phyloP scores from a whole-genome alignment of 108 stramenopile genomes.

The Pseudonitzschia pungens region DNA sequence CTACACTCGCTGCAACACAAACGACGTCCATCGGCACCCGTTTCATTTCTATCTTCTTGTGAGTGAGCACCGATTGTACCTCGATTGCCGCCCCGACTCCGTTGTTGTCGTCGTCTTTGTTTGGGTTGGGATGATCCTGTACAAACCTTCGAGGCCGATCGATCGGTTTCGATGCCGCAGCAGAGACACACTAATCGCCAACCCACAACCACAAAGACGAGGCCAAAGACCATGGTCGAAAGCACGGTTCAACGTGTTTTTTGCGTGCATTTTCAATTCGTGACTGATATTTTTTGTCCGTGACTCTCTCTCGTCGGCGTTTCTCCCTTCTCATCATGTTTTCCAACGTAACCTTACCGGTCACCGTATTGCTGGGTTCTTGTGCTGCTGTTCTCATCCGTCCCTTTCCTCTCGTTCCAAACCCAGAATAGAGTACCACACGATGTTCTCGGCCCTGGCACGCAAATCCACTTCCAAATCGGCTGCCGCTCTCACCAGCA shows the following conservation, averaged over 20 bases:
- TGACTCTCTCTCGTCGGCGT: neutral
- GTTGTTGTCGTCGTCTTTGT: too few relatives aligned
- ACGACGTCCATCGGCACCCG: neutral
- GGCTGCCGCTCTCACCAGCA: neutral
- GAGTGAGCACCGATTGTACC: neutral
- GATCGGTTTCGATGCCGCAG: neutral
- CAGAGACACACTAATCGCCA: neutral
- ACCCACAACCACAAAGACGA: neutral
- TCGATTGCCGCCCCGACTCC: neutral
- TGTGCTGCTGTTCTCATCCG: neutral
- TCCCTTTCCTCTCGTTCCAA: neutral
- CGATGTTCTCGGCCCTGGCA: slow-evolving; percentile 13
- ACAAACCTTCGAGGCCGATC: neutral
- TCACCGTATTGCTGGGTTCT: too few relatives aligned
- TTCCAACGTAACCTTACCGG: too few relatives aligned
- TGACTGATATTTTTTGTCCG: slow-evolving; percentile 2
- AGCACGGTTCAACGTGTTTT: neutral
- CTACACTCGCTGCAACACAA: neutral
- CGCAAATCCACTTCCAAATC: slow-evolving; percentile 10
- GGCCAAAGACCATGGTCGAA: neutral
- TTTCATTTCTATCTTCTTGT: neutral
- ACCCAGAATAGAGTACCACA: neutral
- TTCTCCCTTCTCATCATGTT: neutral
- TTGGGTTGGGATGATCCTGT: too few relatives aligned
- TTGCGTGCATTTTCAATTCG: slow-evolving; percentile 12